Evolutionary conservation across 805 yeast species (phyloP), one percentile per base, ranked within the genome.

Genomic region (Candida sphagnicola): DNA sequence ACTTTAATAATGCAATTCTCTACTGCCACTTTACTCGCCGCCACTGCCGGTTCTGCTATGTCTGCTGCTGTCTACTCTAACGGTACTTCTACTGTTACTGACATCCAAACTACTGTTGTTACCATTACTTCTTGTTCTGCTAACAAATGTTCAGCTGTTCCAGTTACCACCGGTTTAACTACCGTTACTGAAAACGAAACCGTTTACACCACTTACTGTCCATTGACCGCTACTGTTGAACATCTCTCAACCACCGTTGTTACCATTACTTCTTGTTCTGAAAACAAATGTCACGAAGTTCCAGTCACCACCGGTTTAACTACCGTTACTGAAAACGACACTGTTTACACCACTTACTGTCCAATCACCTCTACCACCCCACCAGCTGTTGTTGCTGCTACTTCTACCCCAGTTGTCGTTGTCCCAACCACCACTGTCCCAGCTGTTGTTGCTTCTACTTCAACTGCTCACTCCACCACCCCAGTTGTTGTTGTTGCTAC

Each of bases 41-140:
- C 54, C 37, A 50, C 54, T 40, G 61, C 61, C 42, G 51, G 53
- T 36, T 48, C 50, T 43, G 55, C 57, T 45, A 49, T 26, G 15
- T 26, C 29, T n/a, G 29, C 59, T 40, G 62, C 56, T 47, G 57
- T 50, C 37, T 57, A 49, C 60, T 37, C 55, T 33, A 61, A 57
- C 56, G 49, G 41, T 33, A 58, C 65, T 31, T 47, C 49, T 24
- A 57, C 65, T 35, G 55, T 36, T 11, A 58, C 62, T 42, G 56
- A 48, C 43, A 41, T 49, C 23, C 42, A 47, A 8, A 58, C 63
- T 40, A 57, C 67, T 23, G 61, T 61, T 34, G 51, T 62, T 31
- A 63, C 69, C 43, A 50, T 62, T 46, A 63, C 70, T 34, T 59
- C 67, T 28, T 66, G 71, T 50, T 47, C 56, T 11, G 54, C 53